Conservation (phyloP, 1,284 basidiomycete genomes). For the Malassezia dermatis region DNA sequence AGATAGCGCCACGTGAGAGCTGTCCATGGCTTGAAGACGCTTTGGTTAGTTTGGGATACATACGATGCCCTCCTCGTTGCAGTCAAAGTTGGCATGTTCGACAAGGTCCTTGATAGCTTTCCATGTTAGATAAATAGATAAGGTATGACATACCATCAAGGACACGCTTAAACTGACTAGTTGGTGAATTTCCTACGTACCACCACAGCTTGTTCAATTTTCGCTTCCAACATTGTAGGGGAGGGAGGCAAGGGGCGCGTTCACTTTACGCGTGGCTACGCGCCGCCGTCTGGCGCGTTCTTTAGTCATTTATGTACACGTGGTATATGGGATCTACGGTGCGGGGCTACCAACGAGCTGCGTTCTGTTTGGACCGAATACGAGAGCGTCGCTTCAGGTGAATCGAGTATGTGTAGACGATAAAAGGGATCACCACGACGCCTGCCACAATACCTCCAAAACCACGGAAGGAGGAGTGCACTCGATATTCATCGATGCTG, state of each 20-base stretch:
- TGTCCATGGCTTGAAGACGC: constrained; percentile 86
- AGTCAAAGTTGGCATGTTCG: constrained; percentile 95
- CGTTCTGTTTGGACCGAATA: not conserved
- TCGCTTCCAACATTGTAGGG: constrained; percentile 15
- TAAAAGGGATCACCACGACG: not conserved
- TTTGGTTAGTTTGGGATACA: constrained; percentile 45
- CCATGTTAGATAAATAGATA: not conserved
- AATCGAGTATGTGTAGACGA: not conserved
- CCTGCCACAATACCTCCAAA: constrained; percentile 3
- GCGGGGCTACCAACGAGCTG: not conserved
- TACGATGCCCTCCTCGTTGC: constrained; percentile 83
- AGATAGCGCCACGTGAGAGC: constrained; percentile 96
- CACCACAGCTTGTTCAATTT: constrained; percentile 19
- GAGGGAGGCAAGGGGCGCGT: not conserved
- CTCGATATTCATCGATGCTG: not conserved
- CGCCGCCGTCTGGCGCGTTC: constrained; percentile 1
- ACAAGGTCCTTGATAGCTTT: constrained; percentile 90
- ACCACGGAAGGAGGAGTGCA: not conserved
- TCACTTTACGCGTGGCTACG: constrained; percentile 1
- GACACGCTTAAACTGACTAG: constrained; percentile 14
- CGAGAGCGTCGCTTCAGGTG: not conserved
- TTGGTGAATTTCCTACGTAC: constrained; percentile 5
- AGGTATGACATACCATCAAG: constrained; percentile 11
- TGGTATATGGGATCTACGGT: not conserved
- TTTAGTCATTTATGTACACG: constrained; percentile 9